phyloP scores from a whole-genome alignment of 179 eudicot species.

The Patellifolia procumbens region DNA sequence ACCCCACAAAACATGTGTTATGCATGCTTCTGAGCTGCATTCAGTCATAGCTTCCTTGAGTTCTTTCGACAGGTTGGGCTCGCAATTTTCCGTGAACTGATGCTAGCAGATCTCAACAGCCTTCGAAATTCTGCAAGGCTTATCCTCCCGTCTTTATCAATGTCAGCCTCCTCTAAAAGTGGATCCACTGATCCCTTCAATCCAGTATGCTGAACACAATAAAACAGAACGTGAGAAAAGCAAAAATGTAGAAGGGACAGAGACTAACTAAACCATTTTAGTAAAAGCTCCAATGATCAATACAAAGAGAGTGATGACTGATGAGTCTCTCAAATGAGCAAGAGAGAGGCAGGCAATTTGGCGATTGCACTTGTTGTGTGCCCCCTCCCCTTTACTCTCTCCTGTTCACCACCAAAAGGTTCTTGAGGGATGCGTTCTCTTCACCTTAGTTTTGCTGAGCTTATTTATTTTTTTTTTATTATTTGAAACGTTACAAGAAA shows the following conservation, averaged over 20 bases:
- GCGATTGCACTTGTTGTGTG: too few species aligned
- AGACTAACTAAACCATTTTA: neutral
- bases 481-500: too few species aligned
- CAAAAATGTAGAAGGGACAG: neutral
- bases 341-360: too few species aligned
- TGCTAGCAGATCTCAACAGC: slow-evolving; percentile 91
- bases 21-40: neutral
- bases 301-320: too few species aligned
- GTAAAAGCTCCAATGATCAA: neutral
- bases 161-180: slow-evolving; percentile 85
- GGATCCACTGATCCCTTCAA: slow-evolving; percentile 88
- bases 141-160: slow-evolving; percentile 89
- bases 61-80: slow-evolving; percentile 30
- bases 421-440: too few species aligned
- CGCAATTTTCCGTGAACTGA: slow-evolving; percentile 32
- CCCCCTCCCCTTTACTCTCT: too few species aligned
- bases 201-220: slow-evolving; percentile 68
- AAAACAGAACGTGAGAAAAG: neutral
- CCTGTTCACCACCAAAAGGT: too few species aligned
- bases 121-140: slow-evolving; percentile 88
- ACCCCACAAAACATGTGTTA: neutral
- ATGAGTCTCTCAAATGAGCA: too few species aligned
- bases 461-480: too few species aligned
- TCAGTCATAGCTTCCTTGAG: slow-evolving; percentile 20
- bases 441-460: too few species aligned